Evolutionary conservation across 2,329 filamentous ascomycete species (phyloP), one percentile per base, ranked within the genome.

Genomic region (Exophiala xenobiotica): DNA sequence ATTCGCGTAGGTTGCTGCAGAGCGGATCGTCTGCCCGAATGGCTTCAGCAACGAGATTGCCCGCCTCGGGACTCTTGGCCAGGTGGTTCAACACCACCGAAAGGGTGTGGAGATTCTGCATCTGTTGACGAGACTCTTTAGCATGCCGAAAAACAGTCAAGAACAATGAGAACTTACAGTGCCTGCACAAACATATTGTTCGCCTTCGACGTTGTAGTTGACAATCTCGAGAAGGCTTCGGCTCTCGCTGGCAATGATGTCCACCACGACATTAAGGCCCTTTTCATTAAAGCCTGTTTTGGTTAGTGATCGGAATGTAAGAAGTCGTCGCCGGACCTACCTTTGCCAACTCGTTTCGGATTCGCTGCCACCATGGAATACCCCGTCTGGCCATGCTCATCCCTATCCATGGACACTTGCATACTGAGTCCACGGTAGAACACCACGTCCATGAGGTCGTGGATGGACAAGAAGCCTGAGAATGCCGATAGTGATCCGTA

Each of bases 321-420:
- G n/a, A n/a, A n/a, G n/a, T n/a, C n/a, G n/a, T n/a, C n/a, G n/a
- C n/a, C 24, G 14, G 8, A 31, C 33, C 9, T 16, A 19, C 90
- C 96, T 81, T 95, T 96, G 67, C 88, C 95, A 71, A 99, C 96
- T 60, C 93, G 86, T 78, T 90, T 96, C 27, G 93, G 93, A 77
- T 99, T 99, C 72, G 99, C 92, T 51, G 93, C 93, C 71, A 92
- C 96, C 93, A 99, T 99, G 57, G 88, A 91, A 79, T 99, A 99
- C 79, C 96, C 97, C 62, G 91, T 96, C 49, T 93, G 88, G 31
- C 93, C 93, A 59, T 83, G 78, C 53, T 86, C 91, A 70, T 99
- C 93, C 68, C 93, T 90, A 77, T 97, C 93, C 59, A 99, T 93
- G 19, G 93, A 93, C 40, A 97, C 93, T 74, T 99, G 93, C 93